Evolutionary conservation across 2,329 filamentous ascomycete species (phyloP).

Genomic region (Clarireedia monteithiana): DNA sequence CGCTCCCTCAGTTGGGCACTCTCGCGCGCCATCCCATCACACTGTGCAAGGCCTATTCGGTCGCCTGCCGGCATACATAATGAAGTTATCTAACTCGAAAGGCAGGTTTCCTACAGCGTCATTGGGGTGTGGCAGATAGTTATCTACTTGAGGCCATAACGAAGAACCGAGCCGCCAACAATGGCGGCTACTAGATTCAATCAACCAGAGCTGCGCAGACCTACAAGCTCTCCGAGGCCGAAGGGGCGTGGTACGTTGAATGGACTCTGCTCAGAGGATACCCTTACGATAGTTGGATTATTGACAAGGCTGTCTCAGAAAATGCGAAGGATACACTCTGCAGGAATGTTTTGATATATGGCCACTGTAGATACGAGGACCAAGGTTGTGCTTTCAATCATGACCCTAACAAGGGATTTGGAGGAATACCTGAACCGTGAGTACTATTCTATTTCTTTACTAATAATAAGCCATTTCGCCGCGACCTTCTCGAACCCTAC

Average conservation of each 20-base stretch:
- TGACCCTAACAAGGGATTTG: slow-evolving; percentile 56
- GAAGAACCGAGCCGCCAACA: slow-evolving; percentile 10
- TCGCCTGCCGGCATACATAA: too few species aligned
- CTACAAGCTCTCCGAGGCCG: slow-evolving; percentile 47
- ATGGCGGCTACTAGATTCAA: slow-evolving; percentile 28
- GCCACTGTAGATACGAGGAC: slow-evolving; percentile 86
- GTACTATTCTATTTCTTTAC: slow-evolving; percentile 22
- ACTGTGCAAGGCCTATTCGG: too few species aligned
- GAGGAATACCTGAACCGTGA: slow-evolving; percentile 42
- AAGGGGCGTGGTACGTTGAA: slow-evolving; percentile 42
- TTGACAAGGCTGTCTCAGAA: slow-evolving; percentile 39
- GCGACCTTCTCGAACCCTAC: neutral
- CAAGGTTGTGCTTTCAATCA: slow-evolving; percentile 86
- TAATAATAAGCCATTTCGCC: neutral
- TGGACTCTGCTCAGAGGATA: neutral
- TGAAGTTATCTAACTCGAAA: neutral
- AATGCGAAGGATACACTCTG: slow-evolving; percentile 82
- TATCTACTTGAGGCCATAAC: slow-evolving; percentile 11
- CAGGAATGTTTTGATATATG: slow-evolving; percentile 88
- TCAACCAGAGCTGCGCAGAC: slow-evolving; percentile 28
- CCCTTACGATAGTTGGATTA: neutral
- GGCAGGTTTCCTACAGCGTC: slow-evolving; percentile 25
- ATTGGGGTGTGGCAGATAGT: slow-evolving; percentile 28
- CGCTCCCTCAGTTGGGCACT: neutral
- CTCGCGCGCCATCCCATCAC: neutral